Conservation (phyloP, 2,329 filamentous ascomycete species). For the Rutstroemia sp. region DNA sequence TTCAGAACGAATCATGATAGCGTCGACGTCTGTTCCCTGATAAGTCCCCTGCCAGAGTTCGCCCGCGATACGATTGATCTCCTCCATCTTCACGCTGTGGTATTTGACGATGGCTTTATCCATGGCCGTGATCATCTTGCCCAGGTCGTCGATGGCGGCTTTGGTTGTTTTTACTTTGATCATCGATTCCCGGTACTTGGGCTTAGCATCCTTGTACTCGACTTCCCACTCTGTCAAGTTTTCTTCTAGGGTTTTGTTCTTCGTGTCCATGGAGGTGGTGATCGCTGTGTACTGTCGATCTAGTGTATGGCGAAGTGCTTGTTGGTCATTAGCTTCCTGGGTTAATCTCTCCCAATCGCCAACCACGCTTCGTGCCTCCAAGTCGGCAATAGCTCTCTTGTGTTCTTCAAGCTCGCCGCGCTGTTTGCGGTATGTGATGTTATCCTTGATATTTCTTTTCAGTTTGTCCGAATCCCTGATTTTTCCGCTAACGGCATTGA, state of each 20-base stretch:
- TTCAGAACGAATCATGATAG: conserved; percentile 90
- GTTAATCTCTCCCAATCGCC: conserved; percentile 73
- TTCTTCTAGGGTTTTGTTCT: conserved; percentile 70
- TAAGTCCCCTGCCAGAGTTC: conserved; percentile 98
- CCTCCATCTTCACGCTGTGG: conserved; percentile 94
- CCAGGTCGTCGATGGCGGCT: conserved; percentile 85
- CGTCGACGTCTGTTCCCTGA: conserved; percentile 94
- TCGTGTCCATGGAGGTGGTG: conserved; percentile 72
- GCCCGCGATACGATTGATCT: conserved; percentile 90
- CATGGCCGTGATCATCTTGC: conserved; percentile 72
- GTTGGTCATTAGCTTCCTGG: conserved; percentile 59
- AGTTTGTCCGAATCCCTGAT: conserved; percentile 73
- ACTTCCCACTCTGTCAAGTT: conserved; percentile 74
- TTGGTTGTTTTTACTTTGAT: conserved; percentile 89
- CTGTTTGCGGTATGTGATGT: conserved; percentile 76
- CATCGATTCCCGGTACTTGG: conserved; percentile 77
- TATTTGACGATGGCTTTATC: conserved; percentile 98
- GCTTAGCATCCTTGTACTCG: conserved; percentile 76
- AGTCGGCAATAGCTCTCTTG: conserved; percentile 59
- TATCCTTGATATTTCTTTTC: conserved; percentile 82
- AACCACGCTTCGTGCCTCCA: conserved; percentile 73
- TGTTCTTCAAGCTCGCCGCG: conserved; percentile 61
- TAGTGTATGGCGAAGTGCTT: conserved; percentile 60
- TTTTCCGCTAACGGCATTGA: conserved; percentile 72
- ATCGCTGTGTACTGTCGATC: conserved; percentile 67